Base-by-base conservation (phyloP, 1,284 basidiomycete species). In the Rhodotorula sp. region DNA sequence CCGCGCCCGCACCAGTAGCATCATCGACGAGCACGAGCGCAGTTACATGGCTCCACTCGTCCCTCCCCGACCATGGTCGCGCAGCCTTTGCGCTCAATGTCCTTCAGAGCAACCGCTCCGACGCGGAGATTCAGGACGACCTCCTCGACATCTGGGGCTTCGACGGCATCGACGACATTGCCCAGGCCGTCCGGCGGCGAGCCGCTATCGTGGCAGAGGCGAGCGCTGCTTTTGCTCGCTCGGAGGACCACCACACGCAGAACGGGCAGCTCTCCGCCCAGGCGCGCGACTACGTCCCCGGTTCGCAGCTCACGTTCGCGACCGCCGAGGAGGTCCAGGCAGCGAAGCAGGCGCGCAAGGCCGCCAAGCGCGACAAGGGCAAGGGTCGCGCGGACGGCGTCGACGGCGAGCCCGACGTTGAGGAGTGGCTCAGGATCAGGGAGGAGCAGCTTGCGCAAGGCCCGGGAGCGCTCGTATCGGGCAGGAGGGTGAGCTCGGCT, bases 141-240 rank as follows among this genome's bases (percentile, higher is more conserved):
- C 81, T 97, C 3, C 88, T 87, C 5, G 94, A 97, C 74, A 83
- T 91, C n/a, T 82, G 96, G 61, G 95, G 95, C 0, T 93, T 90
- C 78, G 92, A 96, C 73, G 87, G 91, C 41, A 87, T 94, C 48
- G 92, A 92, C 25, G 73, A 79, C 36, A 77, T 80, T 27, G 71
- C 67, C 25, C 81, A 82, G 32, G 82, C 83, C 3, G 77, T 84
- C 50, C 66, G 74, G 22, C 76, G 84, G 12, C 80, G 84, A 2
- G 3, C 34, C 21, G 72, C 69, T 25, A 67, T 73, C 27, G 61
- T 64, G 32, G 37, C 37, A 9, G 61, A 69, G 27, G 57, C 59
- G 46, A 32, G 32, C 8, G 60, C 25, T n/a, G 51, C 66, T 19
- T 36, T 44, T 0, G 21, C 36, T 4, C 21, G 44, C 12, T 34